Base-by-base conservation (phyloP, 441 rosid genomes). In the Omphalea diandra region DNA sequence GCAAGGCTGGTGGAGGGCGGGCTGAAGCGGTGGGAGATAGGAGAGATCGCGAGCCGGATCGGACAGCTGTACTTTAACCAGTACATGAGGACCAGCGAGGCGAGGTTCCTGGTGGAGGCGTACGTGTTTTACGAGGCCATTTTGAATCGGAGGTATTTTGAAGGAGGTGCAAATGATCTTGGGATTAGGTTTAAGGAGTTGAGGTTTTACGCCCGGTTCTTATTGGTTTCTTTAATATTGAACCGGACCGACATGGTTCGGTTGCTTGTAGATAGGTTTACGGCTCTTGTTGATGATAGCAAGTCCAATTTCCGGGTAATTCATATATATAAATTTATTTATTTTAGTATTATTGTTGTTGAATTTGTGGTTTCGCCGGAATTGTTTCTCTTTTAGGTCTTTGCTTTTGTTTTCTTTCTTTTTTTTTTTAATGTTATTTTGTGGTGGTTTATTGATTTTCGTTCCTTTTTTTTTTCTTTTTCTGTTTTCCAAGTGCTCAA, bases 41-140 rank as follows among this genome's bases (percentile, higher is more conserved):
- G 98, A 31, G 98, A 94, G 90, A 90, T 94, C 86, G 98, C 99
- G 4, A 83, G 98, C 82, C 94, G 99, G 80, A 94, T 94, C 87
- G 98, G 98, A 43, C 98, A 94, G 88, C 87, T 94, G 49, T 94
- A 94, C 80, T 94, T 83, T 73, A 84, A 82, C 70, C 99, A 92
- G 85, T 94, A 92, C 76, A 89, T 84, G 98, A 87, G 99, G 79
- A 89, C 90, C 1, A 90, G 97, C 80, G 93, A 94, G 72, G 84
- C 86, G 52, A 77, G 94, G 80, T 94, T 92, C 33, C 81, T 94
- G 47, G 81, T 92, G 1, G 99, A 92, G 74, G 87, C 98, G 14
- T 90, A 86, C 68, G 90, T 94, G 33, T 94, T 94, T 71, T 94
- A 94, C 66, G 97, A 94, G 46, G 99, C 99, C 18, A 92, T 94